Percentiles rank a stretch among this genome's conserved stretches.
These are phyloP conservation scores for Leishmania lainsoni DNA, from an alignment of 208 protist genomes.

Conservation along the genomic window DNA sequence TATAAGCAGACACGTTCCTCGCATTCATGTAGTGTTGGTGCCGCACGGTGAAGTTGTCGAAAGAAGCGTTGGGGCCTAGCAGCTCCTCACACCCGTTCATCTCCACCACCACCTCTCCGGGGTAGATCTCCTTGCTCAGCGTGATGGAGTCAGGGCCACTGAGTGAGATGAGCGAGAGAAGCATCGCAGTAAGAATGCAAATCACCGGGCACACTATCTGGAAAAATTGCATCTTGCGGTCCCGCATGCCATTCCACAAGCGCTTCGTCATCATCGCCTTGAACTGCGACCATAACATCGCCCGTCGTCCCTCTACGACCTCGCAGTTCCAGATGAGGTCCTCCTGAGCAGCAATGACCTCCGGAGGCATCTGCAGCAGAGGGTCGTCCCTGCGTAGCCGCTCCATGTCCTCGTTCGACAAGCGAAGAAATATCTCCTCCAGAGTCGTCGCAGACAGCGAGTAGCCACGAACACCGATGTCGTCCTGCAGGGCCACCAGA, in stretches of 20 bases:
- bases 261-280: constrained; percentile 66
- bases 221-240: constrained; percentile 69
- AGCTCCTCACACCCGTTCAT: constrained; percentile 35
- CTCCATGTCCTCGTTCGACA: constrained; percentile 44
- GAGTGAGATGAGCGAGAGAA: constrained; percentile 60
- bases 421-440: constrained; percentile 77
- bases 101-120: constrained; percentile 17
- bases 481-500: constrained; percentile 34
- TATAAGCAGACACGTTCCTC: constrained; percentile 32
- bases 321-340: constrained; percentile 18
- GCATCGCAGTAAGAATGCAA: constrained; percentile 67
- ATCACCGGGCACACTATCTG: constrained; percentile 77
- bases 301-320: constrained; percentile 14
- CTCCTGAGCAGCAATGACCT: constrained; percentile 15
- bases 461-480: constrained; percentile 46
- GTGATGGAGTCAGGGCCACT: constrained; percentile 17
- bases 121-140: constrained; percentile 36
- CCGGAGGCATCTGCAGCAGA: background rate
- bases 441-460: constrained; percentile 68
- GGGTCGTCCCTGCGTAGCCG: constrained; percentile 10
- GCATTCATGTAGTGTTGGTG: constrained; percentile 22
- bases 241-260: constrained; percentile 50
- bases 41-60: constrained; percentile 29
- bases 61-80: constrained; percentile 10
- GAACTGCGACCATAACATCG: constrained; percentile 52